Evolutionary conservation across 345 rosid genomes (phyloP), one percentile per base, ranked within the genome.

Genomic region (Murraya koenigii): DNA sequence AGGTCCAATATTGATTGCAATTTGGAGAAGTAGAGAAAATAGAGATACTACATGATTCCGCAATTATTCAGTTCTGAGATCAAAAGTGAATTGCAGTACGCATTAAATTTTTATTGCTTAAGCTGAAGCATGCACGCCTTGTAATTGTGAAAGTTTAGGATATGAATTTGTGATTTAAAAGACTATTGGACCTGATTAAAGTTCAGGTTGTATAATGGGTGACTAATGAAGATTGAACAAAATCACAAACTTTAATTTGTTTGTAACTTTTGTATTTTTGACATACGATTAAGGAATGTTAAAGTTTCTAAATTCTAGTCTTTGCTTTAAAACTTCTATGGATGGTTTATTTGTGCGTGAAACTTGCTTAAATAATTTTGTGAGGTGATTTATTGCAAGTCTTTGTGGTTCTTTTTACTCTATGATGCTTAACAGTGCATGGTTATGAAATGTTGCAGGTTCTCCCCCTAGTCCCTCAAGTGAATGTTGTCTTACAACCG

Each of bases 391-490:
- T 19, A 30, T 56, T 23, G 19, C 0, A 25, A 32, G 49, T 71
- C 44, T 9, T 38, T 36, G 62, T 20, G 38, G 25, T 9, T 64
- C 3, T 75, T 8, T 14, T 54, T 65, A 55, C 10, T 64, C 38
- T 32, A 32, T 47, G 20, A 15, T n/a, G 7, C 52, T 62, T 3
- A 3, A 28, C 1, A 28, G 59, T 64, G 9, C 41, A 36, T 10
- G 17, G 28, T 19, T 36, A 20, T 69, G 56, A 59, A 72, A 70
- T 72, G 64, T 62, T 79, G 81, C 84, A 94, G 98, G 85, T 63
- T 60, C 97, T 96, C 44, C 97, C 99, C 66, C 92, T 84, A 69
- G 99, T 96, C 76, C 97, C 93, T 65, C 81, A 87, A 60, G 91
- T 96, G 60, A 81, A 88, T 62, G 90, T 81, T 79, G 47, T 80